phyloP scores from a whole-genome alignment of 75 land plant species.

The Pseudotsuga menziesii region DNA sequence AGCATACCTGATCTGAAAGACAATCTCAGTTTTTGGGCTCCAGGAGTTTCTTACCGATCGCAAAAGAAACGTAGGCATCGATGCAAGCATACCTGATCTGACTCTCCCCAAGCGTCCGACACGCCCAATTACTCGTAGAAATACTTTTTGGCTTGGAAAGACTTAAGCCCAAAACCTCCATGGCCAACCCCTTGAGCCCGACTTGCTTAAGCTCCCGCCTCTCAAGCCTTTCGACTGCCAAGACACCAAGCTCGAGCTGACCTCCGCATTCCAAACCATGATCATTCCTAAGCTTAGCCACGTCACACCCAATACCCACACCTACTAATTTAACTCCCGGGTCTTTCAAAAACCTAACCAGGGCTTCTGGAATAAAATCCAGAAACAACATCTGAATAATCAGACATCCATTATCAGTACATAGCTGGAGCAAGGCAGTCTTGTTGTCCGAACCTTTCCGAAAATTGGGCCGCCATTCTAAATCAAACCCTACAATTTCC shows the following conservation, averaged over 20 bases:
- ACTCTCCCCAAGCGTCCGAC: slow-evolving; percentile 13
- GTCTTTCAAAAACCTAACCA: slow-evolving; percentile 43
- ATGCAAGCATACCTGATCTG: slow-evolving; percentile 67
- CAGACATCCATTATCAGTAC: slow-evolving; percentile 60
- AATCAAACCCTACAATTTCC: slow-evolving; percentile 62
- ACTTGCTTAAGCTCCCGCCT: slow-evolving; percentile 13
- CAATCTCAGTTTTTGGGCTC: background rate
- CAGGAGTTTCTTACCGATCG: slow-evolving; percentile 38
- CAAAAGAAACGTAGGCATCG: slow-evolving; percentile 68
- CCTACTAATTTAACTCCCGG: slow-evolving; percentile 48
- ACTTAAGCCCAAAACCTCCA: slow-evolving; percentile 39
- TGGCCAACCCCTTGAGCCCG: slow-evolving; percentile 56
- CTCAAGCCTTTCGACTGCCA: slow-evolving; percentile 31
- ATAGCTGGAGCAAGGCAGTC: slow-evolving; percentile 66
- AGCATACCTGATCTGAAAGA: slow-evolving; percentile 65
- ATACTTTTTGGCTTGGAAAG: slow-evolving; percentile 49
- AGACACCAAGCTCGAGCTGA: slow-evolving; percentile 35
- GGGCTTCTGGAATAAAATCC: slow-evolving; percentile 30
- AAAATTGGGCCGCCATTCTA: slow-evolving; percentile 72
- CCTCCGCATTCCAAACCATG: slow-evolving; percentile 34
- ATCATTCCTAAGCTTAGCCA: slow-evolving; percentile 36
- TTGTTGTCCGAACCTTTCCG: slow-evolving; percentile 28
- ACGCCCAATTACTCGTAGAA: slow-evolving; percentile 66
- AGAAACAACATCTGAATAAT: slow-evolving; percentile 59
- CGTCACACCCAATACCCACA: slow-evolving; percentile 58